Evolutionary conservation across 148 eudicot species (phyloP), one percentile per base, ranked within the genome.

Genomic region (Silene uniflora): DNA sequence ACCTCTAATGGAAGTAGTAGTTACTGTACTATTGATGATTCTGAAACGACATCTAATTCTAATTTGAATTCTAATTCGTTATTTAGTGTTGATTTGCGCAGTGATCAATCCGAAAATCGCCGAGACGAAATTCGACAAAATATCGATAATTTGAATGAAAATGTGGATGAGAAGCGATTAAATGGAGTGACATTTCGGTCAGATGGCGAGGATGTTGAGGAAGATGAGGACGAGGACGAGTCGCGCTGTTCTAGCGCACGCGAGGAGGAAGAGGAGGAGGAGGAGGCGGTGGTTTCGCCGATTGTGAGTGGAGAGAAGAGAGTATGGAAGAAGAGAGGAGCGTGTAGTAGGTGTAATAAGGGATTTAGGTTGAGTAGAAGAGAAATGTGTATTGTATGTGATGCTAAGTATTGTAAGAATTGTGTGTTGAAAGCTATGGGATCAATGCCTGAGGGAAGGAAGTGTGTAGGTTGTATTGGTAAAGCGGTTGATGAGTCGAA

Each of bases 371-470:
- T 69, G 27, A 69, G 8, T 44, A 24, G 27, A 3, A 19, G 56
- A 39, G 72, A 69, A 19, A n/a, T 47, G 0, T 69, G 72, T 49
- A 46, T 69, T 49, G 72, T 69, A 9, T 69, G 72, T 18, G 58
- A 69, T 6, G 72, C 72, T 49, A 69, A 44, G 29, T 69, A 69
- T 12, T 69, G 72, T 49, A 49, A 22, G 17, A 69, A 69, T n/a
- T 69, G 72, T 44, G 24, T 69, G 3, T 35, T 44, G 8, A 69
- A 21, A 13, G 72, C 72, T 0, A 69, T 69, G 72, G 72, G 72
- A 21, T 69, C 72, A 11, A 69, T 69, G 72, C 72, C 72, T n/a
- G 67, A 63, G 7, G 54, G 72, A n/a, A 69, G 72, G 72, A 69
- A 69, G n/a, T 69, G 72, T 69, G 55, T 42, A 7, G 21, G 11